Evolutionary conservation across 768 basidiomycete species (phyloP).

Genomic region (Pleurotus ostreatus): DNA sequence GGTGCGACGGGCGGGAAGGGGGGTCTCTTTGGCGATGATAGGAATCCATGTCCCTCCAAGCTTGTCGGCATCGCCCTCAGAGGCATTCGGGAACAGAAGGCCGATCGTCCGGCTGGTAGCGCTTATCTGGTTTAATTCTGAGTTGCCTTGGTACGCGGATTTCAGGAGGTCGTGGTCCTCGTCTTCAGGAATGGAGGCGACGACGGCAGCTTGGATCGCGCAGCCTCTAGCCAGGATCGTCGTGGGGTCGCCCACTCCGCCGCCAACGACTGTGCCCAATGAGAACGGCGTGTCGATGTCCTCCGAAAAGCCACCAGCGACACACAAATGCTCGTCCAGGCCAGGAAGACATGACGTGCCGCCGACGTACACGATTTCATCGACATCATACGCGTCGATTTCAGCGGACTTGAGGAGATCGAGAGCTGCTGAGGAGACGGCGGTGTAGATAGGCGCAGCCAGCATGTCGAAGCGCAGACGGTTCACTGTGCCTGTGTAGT

Average conservation of each 20-base stretch:
- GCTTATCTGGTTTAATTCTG: conserved; percentile 37
- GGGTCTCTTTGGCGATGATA: conserved; percentile 66
- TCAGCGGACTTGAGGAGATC: conserved; percentile 48
- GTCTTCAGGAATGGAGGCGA: conserved; percentile 43
- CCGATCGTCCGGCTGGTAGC: conserved; percentile 65
- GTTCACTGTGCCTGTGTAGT: conserved; percentile 69
- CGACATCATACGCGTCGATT: conserved; percentile 63
- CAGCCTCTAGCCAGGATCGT: conserved; percentile 75
- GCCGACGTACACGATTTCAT: conserved; percentile 79
- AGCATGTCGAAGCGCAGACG: conserved; percentile 63
- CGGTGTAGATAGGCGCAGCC: conserved; percentile 54
- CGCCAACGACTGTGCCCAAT: conserved; percentile 63
- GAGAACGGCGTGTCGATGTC: conserved; percentile 63
- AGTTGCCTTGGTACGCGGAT: conserved; percentile 43
- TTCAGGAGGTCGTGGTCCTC: conserved; percentile 47
- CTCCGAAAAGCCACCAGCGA: conserved; percentile 52
- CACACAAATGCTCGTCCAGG: conserved; percentile 54
- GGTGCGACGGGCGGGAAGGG: conserved; percentile 61
- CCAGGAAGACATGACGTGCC: conserved; percentile 74
- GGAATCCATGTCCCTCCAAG: conserved; percentile 66
- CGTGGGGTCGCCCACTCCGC: conserved; percentile 73
- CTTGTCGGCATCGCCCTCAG: conserved; percentile 31
- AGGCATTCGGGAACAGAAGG: conserved; percentile 53
- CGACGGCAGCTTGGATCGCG: conserved; percentile 66
- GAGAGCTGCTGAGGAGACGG: conserved; percentile 46